phyloP scores from a whole-genome alignment of 768 basidiomycete species.

The Rickenella mellea region DNA sequence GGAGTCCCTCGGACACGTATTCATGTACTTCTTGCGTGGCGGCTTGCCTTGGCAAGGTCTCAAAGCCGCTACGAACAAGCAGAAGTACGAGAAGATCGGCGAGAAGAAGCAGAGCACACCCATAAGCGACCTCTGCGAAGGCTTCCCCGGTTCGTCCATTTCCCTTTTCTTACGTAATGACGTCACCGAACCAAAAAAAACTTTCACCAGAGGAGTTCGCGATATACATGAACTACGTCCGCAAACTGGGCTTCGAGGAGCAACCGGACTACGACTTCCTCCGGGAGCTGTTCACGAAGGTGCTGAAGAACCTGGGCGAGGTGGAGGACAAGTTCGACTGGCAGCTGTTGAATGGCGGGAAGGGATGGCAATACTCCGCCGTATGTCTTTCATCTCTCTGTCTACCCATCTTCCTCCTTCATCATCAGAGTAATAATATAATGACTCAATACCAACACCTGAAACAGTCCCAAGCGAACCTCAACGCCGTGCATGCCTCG shows the following conservation, averaged over 20 bases:
- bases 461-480: constrained; percentile 37
- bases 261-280: constrained; percentile 97
- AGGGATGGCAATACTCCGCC: constrained; percentile 88
- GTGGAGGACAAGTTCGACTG: constrained; percentile 93
- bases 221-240: constrained; percentile 99
- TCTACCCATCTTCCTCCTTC: constrained; percentile 4
- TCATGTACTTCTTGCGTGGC: constrained; percentile 98
- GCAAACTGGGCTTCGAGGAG: constrained; percentile 97
- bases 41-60: constrained; percentile 98
- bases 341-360: constrained; percentile 90
- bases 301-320: constrained; percentile 81
- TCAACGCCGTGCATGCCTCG: constrained; percentile 42
- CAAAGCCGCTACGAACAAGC: constrained; percentile 97
- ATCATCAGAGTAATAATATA: background rate
- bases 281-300: constrained; percentile 86
- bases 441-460: constrained; percentile 24
- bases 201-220: constrained; percentile 77
- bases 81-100: constrained; percentile 99
- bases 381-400: too few relatives aligned
- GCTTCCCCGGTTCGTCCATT: constrained; percentile 73
- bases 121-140: constrained; percentile 90
- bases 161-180: constrained; percentile 3
- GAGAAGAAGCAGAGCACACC: constrained; percentile 96
- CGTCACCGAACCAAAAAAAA: constrained; percentile 1
- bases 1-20: constrained; percentile 95